Conservation (phyloP, 129 eudicot species). For the Flaveria robusta region DNA sequence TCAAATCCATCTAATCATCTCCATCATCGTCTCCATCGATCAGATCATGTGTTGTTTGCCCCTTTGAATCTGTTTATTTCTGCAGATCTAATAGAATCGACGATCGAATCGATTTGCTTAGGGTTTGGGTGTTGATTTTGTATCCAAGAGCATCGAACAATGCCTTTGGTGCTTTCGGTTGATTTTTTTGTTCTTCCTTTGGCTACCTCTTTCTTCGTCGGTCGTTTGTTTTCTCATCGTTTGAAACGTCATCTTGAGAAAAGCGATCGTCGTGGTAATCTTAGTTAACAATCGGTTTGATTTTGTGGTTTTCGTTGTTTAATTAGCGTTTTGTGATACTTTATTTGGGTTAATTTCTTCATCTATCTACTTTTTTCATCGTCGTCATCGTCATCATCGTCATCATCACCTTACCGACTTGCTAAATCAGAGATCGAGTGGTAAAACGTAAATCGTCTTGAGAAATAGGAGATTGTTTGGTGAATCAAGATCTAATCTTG, state of each 20-base stretch:
- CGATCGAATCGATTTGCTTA: conserved; percentile 19
- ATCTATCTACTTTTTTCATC: conserved; percentile 4
- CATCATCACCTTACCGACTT: not conserved
- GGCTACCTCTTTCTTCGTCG: conserved; percentile 46
- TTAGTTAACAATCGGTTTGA: conserved; percentile 63
- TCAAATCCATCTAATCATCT: conserved; percentile 15
- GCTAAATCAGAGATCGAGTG: too few relatives aligned
- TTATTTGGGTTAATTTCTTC: conserved; percentile 14
- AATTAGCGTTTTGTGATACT: conserved; percentile 8
- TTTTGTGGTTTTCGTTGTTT: conserved; percentile 3
- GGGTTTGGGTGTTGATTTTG: conserved; percentile 35
- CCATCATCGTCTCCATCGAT: not conserved
- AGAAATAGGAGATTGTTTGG: not conserved
- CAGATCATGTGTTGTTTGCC: conserved; percentile 11
- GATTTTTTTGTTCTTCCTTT: conserved; percentile 40
- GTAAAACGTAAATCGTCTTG: too few relatives aligned
- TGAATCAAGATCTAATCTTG: conserved; percentile 19
- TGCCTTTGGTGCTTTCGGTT: conserved; percentile 82
- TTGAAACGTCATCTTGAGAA: conserved; percentile 78
- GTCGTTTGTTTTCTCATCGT: conserved; percentile 72
- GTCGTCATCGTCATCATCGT: conserved; percentile 9
- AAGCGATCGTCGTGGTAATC: conserved; percentile 97
- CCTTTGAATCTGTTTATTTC: conserved; percentile 14
- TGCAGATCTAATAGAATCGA: conserved; percentile 18
- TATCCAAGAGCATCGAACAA: conserved; percentile 72